Evolutionary conservation across 768 basidiomycete species (phyloP).

Genomic region (Tricholoma terreum): DNA sequence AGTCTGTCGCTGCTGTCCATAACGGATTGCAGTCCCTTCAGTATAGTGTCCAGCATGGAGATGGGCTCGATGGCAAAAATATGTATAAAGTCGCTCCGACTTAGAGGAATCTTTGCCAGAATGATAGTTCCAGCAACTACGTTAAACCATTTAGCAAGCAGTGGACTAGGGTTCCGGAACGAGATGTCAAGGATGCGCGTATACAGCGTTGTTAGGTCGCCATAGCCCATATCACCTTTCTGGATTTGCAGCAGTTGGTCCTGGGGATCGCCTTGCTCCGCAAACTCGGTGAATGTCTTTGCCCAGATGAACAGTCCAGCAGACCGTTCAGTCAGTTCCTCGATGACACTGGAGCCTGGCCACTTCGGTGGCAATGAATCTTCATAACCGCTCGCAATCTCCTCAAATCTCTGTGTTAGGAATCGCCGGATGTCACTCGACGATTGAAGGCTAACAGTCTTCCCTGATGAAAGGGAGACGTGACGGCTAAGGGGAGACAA

Average conservation of each 20-base stretch:
- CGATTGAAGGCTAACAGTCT: conserved; percentile 5
- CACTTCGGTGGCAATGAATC: conserved; percentile 4
- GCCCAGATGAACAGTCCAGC: conserved; percentile 8
- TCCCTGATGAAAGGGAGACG: neutral
- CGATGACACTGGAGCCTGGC: conserved; percentile 1
- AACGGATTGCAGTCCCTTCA: conserved; percentile 19
- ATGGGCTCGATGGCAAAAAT: conserved; percentile 9
- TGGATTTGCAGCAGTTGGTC: neutral
- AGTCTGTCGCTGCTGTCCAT: conserved; percentile 10
- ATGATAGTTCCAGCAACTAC: conserved; percentile 19
- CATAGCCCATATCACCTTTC: conserved; percentile 10
- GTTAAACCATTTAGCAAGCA: conserved; percentile 13
- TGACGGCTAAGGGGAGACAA: neutral
- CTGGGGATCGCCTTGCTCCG: conserved; percentile 9
- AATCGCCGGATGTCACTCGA: conserved; percentile 22
- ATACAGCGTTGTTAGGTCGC: conserved; percentile 15
- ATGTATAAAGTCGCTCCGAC: conserved; percentile 1
- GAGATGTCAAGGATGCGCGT: conserved; percentile 16
- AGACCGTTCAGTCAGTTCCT: conserved; percentile 12
- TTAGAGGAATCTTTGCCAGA: conserved; percentile 20
- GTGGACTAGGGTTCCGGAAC: conserved; percentile 5
- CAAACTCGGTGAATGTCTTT: neutral
- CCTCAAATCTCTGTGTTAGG: conserved; percentile 11
- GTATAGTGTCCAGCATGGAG: conserved; percentile 16
- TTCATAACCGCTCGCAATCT: conserved; percentile 14